A percentile compares a stretch with the other conserved stretches of the same genome.
Conservation (phyloP, 2,329 filamentous ascomycete species). For the Tolypocladium guangdongense region DNA sequence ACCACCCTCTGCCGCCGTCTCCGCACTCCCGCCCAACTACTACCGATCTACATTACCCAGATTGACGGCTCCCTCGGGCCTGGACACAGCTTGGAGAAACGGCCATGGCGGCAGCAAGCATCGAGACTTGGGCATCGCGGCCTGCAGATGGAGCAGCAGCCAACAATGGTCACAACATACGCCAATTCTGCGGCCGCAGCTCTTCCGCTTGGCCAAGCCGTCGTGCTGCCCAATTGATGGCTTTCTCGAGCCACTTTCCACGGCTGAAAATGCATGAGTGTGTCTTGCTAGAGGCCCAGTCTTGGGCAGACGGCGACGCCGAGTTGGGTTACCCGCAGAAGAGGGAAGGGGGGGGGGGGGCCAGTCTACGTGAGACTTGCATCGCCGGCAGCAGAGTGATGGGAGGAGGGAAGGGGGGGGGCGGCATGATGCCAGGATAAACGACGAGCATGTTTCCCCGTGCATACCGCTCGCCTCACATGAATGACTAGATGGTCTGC, state of each 20-base stretch:
- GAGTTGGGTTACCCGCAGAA: background rate
- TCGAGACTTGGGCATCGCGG: constrained; percentile 3
- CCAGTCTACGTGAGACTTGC: background rate
- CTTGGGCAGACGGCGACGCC: no score
- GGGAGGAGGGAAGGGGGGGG: background rate
- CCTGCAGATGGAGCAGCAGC: constrained; percentile 9
- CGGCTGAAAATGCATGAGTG: background rate
- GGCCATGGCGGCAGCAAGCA: background rate
- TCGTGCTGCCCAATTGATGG: background rate
- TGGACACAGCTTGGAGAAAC: background rate
- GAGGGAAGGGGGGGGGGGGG: background rate
- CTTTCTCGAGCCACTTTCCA: background rate
- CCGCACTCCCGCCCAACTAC: background rate
- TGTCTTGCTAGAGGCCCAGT: no score
- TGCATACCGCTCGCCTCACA: constrained; percentile 23
- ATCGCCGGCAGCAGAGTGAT: background rate
- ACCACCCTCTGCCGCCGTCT: no score
- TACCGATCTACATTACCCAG: background rate
- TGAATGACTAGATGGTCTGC: constrained; percentile 12
- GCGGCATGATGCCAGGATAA: background rate
- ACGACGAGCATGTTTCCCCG: constrained; percentile 9
- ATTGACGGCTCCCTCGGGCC: background rate
- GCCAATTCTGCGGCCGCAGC: constrained; percentile 4
- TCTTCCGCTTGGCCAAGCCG: background rate
- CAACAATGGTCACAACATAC: constrained; percentile 8